Evolutionary conservation across 805 yeast genomes (phyloP).

Genomic region (Nakazawaea ishiwadae): DNA sequence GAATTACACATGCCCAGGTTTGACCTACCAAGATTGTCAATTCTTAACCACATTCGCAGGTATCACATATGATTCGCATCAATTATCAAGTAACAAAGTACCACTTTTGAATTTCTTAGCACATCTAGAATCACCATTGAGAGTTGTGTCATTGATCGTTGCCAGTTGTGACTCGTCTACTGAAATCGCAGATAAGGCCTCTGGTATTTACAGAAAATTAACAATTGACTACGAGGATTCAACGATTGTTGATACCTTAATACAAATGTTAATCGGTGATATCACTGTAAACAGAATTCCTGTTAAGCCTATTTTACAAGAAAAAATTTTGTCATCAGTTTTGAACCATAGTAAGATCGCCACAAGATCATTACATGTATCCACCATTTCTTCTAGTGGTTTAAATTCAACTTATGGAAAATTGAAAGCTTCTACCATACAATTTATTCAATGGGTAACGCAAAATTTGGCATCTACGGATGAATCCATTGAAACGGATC

Average conservation of each 20-base stretch:
- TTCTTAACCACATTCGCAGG: constrained; percentile 73
- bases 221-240: constrained; percentile 47
- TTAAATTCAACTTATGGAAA: constrained; percentile 48
- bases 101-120: constrained; percentile 40
- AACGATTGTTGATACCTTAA: constrained; percentile 37
- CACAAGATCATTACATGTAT: constrained; percentile 34
- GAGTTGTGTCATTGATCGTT: constrained; percentile 48
- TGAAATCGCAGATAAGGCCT: constrained; percentile 50
- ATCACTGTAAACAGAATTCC: constrained; percentile 39
- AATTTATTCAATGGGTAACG: constrained; percentile 61
- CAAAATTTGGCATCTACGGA: constrained; percentile 7
- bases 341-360: constrained; percentile 51
- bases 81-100: constrained; percentile 35
- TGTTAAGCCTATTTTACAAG: constrained; percentile 49
- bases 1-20: constrained; percentile 56
- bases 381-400: constrained; percentile 54
- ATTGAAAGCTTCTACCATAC: constrained; percentile 52
- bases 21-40: constrained; percentile 48
- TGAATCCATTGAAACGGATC: constrained; percentile 15
- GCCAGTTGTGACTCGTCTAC: constrained; percentile 62
- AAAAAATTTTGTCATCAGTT: constrained; percentile 49
- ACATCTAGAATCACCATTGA: constrained; percentile 30
- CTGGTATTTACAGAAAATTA: constrained; percentile 44
- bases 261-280: constrained; percentile 49
- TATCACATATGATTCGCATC: constrained; percentile 45